A percentile compares a stretch with the other conserved stretches of the same genome.
Evolutionary conservation across 1,139 yeast species (phyloP).

Genomic region (Maudiozyma humilis): DNA sequence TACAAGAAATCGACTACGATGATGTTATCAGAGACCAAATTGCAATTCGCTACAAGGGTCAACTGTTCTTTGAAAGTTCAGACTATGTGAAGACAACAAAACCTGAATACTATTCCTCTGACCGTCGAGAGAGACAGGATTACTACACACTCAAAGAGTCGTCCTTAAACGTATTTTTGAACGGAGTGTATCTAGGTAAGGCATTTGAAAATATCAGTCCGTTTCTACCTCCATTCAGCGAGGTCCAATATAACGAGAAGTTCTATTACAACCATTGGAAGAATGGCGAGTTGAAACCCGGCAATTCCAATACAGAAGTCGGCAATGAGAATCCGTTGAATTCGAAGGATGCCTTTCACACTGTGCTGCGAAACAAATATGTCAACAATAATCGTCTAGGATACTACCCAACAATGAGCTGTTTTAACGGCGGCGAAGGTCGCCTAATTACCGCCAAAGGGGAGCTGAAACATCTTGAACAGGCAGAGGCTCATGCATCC

Average conservation of each 20-base stretch:
- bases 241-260: constrained; percentile 38
- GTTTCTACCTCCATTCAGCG: constrained; percentile 69
- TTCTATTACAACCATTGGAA: constrained; percentile 37
- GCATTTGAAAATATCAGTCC: constrained; percentile 64
- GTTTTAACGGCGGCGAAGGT: constrained; percentile 73
- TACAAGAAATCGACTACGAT: constrained; percentile 24
- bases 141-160: constrained; percentile 24
- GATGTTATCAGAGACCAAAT: constrained; percentile 66
- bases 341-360: no score
- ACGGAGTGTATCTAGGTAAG: constrained; percentile 60
- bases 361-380: constrained; percentile 39
- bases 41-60: constrained; percentile 75
- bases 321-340: no score
- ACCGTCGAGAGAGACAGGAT: constrained; percentile 24
- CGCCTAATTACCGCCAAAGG: constrained; percentile 36
- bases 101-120: constrained; percentile 28
- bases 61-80: constrained; percentile 73
- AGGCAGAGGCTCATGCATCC: constrained; percentile 17
- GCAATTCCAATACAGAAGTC: constrained; percentile 9
- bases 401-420: constrained; percentile 84
- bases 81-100: constrained; percentile 70
- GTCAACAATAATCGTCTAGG: constrained; percentile 77
- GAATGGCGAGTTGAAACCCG: constrained; percentile 17
- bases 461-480: constrained; percentile 39
- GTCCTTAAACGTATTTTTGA: constrained; percentile 57